Conservation (phyloP, 345 rosid genomes). For the Dipteronia dyeriana region DNA sequence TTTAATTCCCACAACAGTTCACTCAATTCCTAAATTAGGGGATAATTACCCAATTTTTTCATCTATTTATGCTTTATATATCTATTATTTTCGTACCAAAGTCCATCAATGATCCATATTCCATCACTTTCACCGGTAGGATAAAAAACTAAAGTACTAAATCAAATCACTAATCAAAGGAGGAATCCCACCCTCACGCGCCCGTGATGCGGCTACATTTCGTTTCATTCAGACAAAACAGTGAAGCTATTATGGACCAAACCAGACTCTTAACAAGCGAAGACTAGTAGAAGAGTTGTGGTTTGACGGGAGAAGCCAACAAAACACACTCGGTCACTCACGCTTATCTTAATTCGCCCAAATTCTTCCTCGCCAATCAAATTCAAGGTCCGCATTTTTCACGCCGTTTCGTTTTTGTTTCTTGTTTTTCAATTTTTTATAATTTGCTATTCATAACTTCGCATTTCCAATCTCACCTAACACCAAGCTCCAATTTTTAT, state of each 20-base stretch:
- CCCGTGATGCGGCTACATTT: background rate
- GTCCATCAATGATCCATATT: no score
- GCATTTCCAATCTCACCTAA: background rate
- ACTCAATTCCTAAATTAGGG: no score
- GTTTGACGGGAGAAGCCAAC: background rate
- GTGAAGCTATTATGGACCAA: background rate
- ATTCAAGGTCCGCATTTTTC: conserved; percentile 11
- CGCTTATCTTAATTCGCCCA: background rate
- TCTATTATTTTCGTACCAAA: no score
- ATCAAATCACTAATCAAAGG: no score
- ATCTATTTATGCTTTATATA: no score
- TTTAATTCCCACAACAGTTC: no score
- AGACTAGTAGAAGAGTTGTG: background rate
- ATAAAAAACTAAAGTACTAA: no score
- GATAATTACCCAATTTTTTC: no score
- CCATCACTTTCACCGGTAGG: no score
- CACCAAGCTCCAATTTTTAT: background rate
- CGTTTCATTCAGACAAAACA: background rate
- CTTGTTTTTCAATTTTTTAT: no score
- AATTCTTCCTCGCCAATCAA: background rate
- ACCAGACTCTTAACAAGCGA: background rate
- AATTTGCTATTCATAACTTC: background rate
- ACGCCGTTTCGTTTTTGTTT: background rate
- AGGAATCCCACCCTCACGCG: background rate
- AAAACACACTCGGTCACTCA: background rate